Evolutionary conservation across 2,329 filamentous ascomycete genomes (phyloP).

Genomic region (Fusarium nurragi): DNA sequence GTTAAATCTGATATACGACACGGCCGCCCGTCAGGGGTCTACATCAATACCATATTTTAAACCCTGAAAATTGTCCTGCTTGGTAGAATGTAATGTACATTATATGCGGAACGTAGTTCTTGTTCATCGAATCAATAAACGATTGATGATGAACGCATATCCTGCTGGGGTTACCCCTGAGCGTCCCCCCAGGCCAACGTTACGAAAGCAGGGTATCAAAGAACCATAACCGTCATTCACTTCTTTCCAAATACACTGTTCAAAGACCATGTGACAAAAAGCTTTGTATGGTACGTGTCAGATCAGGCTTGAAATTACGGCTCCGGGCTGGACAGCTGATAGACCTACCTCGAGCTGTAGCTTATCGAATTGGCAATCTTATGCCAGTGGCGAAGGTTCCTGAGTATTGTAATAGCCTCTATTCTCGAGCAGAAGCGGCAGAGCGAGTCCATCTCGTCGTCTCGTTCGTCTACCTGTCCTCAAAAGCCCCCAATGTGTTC

Average conservation of each 20-base stretch:
- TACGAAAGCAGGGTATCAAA: neutral
- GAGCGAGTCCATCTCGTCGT: too few species aligned
- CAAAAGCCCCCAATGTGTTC: too few species aligned
- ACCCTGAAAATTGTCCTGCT: neutral
- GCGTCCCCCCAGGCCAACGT: neutral
- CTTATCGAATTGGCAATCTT: neutral
- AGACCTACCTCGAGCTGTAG: neutral
- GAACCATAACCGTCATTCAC: neutral
- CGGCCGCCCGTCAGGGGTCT: neutral
- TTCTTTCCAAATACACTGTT: neutral
- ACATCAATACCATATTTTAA: neutral
- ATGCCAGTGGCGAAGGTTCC: neutral
- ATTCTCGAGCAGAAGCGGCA: too few species aligned
- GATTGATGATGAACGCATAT: neutral
- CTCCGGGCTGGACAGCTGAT: neutral
- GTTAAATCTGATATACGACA: conserved; percentile 13
- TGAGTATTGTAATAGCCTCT: too few species aligned
- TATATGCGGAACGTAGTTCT: neutral
- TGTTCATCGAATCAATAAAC: neutral
- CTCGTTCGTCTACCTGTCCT: too few species aligned
- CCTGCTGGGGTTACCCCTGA: neutral
- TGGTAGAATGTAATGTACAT: neutral
- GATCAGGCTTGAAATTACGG: neutral
- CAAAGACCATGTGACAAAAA: neutral
- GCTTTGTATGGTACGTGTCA: neutral